Percentiles rank a stretch among this genome's conserved stretches.
These are phyloP conservation scores for Tetrastigma voinierianum DNA, from an alignment of 164 flowering plant genomes.

Conservation along the genomic window DNA sequence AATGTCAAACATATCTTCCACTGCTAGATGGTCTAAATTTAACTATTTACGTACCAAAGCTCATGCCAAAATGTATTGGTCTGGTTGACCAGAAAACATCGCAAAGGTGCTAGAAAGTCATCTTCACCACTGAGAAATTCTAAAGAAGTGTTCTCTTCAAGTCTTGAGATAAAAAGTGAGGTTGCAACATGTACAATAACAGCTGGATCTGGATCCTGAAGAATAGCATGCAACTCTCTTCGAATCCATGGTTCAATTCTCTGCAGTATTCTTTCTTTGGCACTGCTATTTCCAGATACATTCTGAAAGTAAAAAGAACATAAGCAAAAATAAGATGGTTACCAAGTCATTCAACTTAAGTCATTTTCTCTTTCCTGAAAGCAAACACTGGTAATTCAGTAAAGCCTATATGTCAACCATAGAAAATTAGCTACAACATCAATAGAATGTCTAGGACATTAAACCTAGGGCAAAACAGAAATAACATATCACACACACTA, in stretches of 20 bases:
- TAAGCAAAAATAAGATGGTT: neutral
- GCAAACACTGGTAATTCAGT: neutral
- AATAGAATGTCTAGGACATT: too few relatives aligned
- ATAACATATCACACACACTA: too few relatives aligned
- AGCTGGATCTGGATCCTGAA: conserved; percentile 67
- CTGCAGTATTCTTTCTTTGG: conserved; percentile 32
- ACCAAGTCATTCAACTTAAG: neutral
- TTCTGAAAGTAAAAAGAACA: conserved; percentile 29
- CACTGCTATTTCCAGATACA: conserved; percentile 15
- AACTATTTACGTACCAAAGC: conserved; percentile 44
- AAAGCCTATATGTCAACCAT: too few relatives aligned
- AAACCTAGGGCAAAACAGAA: too few relatives aligned
- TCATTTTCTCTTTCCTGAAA: neutral
- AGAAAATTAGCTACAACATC: too few relatives aligned
- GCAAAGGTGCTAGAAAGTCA: conserved; percentile 39
- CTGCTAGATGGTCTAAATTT: too few relatives aligned
- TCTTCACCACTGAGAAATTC: conserved; percentile 11
- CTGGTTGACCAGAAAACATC: conserved; percentile 48
- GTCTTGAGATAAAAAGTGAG: conserved; percentile 41
- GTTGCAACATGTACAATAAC: conserved; percentile 69
- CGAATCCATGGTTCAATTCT: conserved; percentile 74
- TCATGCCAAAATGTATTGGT: conserved; percentile 78
- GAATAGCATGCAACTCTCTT: conserved; percentile 74
- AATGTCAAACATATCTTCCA: too few relatives aligned
- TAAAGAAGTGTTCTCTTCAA: conserved; percentile 28